A percentile compares a stretch with the other conserved stretches of the same genome.
Conservation (phyloP, 2,329 filamentous ascomycete species). For the Colletotrichum abscissum region DNA sequence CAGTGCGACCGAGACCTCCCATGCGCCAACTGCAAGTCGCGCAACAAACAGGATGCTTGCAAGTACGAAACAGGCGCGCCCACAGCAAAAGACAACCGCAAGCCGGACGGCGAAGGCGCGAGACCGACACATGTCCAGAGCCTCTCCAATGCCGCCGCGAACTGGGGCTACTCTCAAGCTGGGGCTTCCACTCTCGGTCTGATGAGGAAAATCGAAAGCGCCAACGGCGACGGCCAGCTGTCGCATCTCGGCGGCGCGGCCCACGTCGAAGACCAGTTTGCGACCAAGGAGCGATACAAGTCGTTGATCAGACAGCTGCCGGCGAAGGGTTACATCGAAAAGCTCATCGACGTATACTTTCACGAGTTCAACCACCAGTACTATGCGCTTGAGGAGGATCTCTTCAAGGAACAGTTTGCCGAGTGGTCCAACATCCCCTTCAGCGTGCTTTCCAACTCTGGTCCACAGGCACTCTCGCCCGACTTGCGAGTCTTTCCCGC, state of each 20-base stretch:
- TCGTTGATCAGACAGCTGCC: slow-evolving; percentile 68
- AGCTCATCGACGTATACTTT: slow-evolving; percentile 66
- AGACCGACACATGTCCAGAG: slow-evolving; percentile 41
- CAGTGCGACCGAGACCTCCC: slow-evolving; percentile 70
- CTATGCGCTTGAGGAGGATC: slow-evolving; percentile 63
- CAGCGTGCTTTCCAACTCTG: slow-evolving; percentile 58
- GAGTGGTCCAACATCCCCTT: slow-evolving; percentile 68
- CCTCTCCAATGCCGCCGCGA: slow-evolving; percentile 55
- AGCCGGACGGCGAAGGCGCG: slow-evolving; percentile 38
- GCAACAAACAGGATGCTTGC: slow-evolving; percentile 67
- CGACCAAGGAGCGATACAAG: slow-evolving; percentile 68
- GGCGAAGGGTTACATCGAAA: slow-evolving; percentile 63
- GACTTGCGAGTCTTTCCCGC: slow-evolving; percentile 69
- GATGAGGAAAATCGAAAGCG: slow-evolving; percentile 64
- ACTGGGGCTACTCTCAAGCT: slow-evolving; percentile 66
- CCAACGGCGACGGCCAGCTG: slow-evolving; percentile 48
- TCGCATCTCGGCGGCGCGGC: slow-evolving; percentile 43
- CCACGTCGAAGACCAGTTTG: slow-evolving; percentile 47
- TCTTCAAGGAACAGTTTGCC: slow-evolving; percentile 62
- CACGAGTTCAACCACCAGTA: slow-evolving; percentile 71
- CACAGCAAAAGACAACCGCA: slow-evolving; percentile 50
- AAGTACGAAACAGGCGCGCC: slow-evolving; percentile 66
- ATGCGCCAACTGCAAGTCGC: slow-evolving; percentile 68
- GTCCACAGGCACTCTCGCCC: slow-evolving; percentile 60
- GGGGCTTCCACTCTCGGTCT: slow-evolving; percentile 65